A percentile compares a stretch with the other conserved stretches of the same genome.
These are phyloP conservation scores for Kodamaea sp. DNA, from an alignment of 1,139 yeast species.

Conservation along the genomic window DNA sequence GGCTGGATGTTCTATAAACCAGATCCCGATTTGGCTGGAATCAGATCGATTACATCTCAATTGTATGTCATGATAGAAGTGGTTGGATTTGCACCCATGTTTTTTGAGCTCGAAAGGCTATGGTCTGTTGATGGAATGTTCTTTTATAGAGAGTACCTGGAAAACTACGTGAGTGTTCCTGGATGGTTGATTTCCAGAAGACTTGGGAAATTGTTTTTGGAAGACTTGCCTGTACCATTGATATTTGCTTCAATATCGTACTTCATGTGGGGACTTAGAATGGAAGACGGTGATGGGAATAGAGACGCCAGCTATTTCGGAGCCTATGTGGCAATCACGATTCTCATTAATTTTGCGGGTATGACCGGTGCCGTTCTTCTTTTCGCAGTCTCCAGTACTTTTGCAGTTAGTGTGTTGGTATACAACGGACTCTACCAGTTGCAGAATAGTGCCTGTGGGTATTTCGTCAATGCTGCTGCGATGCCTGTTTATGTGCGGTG, in stretches of 20 bases:
- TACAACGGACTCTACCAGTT: constrained; percentile 67
- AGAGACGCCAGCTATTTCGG: constrained; percentile 49
- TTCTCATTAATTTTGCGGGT: constrained; percentile 59
- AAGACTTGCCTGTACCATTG: constrained; percentile 67
- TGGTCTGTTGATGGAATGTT: constrained; percentile 68
- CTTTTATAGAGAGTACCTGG: constrained; percentile 74
- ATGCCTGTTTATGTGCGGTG: constrained; percentile 88
- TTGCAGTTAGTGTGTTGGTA: constrained; percentile 62
- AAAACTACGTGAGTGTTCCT: constrained; percentile 63
- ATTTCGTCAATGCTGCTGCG: constrained; percentile 68
- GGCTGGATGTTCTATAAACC: constrained; percentile 83
- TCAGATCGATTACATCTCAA: constrained; percentile 63
- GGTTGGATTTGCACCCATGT: constrained; percentile 66
- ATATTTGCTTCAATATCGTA: constrained; percentile 63
- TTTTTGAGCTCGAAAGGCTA: constrained; percentile 73
- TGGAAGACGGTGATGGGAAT: constrained; percentile 19
- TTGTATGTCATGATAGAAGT: constrained; percentile 66
- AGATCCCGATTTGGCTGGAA: constrained; percentile 61
- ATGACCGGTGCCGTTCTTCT: constrained; percentile 57
- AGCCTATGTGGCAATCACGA: constrained; percentile 57
- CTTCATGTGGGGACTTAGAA: constrained; percentile 75
- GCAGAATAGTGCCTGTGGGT: constrained; percentile 81
- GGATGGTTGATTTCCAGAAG: constrained; percentile 73
- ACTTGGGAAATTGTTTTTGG: constrained; percentile 63
- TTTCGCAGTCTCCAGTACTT: constrained; percentile 64